These are phyloP conservation scores for Cercospora sp. DNA, from an alignment of 2,329 filamentous ascomycete genomes.

Conservation along the genomic window DNA sequence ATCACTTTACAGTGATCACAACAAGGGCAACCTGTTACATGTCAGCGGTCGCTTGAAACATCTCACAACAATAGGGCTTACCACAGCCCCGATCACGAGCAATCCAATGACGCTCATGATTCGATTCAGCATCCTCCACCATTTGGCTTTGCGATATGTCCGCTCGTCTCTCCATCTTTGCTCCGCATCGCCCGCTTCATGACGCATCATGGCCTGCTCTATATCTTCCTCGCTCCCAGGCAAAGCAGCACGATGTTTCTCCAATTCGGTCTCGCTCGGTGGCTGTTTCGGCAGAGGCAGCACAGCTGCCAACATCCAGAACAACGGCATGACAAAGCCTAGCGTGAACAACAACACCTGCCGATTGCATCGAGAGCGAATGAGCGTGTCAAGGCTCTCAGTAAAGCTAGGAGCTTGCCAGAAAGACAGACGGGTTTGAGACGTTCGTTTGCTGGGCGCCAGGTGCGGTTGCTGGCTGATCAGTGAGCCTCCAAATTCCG, in stretches of 20 bases:
- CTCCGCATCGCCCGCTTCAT: conserved; percentile 36
- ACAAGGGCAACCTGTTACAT: conserved; percentile 38
- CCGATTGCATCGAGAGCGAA: conserved; percentile 38
- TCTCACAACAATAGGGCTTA: conserved; percentile 26
- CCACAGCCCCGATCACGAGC: conserved; percentile 39
- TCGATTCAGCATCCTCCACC: conserved; percentile 43
- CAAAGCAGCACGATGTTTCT: conserved; percentile 25
- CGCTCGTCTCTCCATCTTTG: conserved; percentile 38
- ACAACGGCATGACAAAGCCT: conserved; percentile 40
- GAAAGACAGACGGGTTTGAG: conserved; percentile 31
- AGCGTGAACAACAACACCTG: conserved; percentile 41
- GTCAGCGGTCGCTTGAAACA: not conserved
- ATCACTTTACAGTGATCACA: conserved; percentile 32
- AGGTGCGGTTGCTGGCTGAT: conserved; percentile 32
- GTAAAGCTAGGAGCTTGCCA: conserved; percentile 41
- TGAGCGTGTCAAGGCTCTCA: conserved; percentile 38
- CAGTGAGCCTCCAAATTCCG: conserved; percentile 28
- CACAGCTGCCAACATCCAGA: conserved; percentile 41
- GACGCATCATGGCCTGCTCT: conserved; percentile 33
- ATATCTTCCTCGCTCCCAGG: conserved; percentile 34
- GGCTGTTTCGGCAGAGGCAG: conserved; percentile 39
- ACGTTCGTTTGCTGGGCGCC: conserved; percentile 29
- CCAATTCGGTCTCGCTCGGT: conserved; percentile 25
- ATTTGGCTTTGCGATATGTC: conserved; percentile 38
- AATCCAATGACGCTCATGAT: conserved; percentile 43